Evolutionary conservation across 2,329 filamentous ascomycete species (phyloP).

Genomic region (Neophaeococcomyces mojaviensis): DNA sequence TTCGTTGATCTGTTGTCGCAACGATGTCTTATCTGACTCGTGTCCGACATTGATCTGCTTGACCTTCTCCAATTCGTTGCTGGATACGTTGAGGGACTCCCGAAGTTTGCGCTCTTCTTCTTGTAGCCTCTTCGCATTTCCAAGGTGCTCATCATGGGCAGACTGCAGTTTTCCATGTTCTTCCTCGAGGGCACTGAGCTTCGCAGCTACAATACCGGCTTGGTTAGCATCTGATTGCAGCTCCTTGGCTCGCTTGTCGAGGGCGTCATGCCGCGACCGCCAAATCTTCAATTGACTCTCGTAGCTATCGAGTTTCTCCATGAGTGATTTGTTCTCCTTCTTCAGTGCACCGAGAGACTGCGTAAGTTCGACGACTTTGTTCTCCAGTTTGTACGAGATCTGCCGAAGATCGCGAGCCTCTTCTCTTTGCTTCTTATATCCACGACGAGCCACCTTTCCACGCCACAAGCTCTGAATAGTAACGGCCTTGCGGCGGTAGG

Average conservation of each 20-base stretch:
- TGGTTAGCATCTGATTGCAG: conserved; percentile 95
- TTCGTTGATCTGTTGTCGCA: conserved; percentile 81
- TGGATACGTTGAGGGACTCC: conserved; percentile 72
- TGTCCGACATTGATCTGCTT: conserved; percentile 66
- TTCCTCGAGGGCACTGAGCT: conserved; percentile 82
- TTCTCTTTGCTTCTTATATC: conserved; percentile 86
- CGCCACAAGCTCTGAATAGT: conserved; percentile 91
- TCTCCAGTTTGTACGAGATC: conserved; percentile 98
- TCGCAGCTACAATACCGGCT: conserved; percentile 88
- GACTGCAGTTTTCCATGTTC: conserved; percentile 89
- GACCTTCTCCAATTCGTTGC: conserved; percentile 70
- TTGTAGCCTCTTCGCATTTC: conserved; percentile 87
- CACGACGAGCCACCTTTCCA: conserved; percentile 68
- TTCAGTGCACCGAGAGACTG: conserved; percentile 89
- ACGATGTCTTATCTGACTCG: conserved; percentile 75
- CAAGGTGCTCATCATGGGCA: conserved; percentile 81
- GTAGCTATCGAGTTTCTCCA: conserved; percentile 87
- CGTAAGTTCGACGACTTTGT: conserved; percentile 98
- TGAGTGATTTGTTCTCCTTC: conserved; percentile 83
- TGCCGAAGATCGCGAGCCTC: conserved; percentile 98
- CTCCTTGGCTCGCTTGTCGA: conserved; percentile 86
- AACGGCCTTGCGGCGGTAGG: conserved; percentile 81
- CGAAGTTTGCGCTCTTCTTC: conserved; percentile 84
- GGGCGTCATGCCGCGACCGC: conserved; percentile 82
- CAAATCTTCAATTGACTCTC: conserved; percentile 93